phyloP scores from a whole-genome alignment of 257 asterid genomes.

The Nicotiana obtusifolia region DNA sequence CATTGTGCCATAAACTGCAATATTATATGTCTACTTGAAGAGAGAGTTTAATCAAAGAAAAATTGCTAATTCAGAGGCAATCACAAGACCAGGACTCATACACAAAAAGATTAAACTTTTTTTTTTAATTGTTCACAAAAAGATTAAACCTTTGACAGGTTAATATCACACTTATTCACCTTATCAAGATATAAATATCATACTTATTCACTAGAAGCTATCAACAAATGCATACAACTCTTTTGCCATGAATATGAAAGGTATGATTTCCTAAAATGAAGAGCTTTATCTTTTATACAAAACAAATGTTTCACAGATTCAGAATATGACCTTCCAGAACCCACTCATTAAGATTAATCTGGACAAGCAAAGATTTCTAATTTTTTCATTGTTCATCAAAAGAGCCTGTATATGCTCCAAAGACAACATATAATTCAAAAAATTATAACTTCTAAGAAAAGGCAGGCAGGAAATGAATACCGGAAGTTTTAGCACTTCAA shows the following conservation, averaged over 20 bases:
- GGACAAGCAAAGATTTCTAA: not conserved
- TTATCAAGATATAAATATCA: not conserved
- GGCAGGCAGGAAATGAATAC: constrained; percentile 35
- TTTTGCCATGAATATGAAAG: not conserved
- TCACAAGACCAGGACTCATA: not conserved
- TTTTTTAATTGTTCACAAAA: not conserved
- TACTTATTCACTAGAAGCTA: not conserved
- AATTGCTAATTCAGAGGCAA: not conserved
- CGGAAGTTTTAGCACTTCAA: constrained; percentile 54
- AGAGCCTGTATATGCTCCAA: not conserved
- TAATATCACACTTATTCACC: not conserved
- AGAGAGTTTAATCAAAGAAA: not conserved
- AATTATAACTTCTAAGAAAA: not conserved
- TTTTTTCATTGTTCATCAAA: not conserved
- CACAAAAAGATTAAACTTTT: not conserved
- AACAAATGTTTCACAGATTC: not conserved
- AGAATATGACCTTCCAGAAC: not conserved
- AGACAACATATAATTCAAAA: not conserved
- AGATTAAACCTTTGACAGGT: not conserved
- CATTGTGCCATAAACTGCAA: not conserved
- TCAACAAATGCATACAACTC: not conserved
- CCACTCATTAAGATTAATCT: not conserved
- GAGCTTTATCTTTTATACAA: not conserved
- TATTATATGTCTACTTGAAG: not conserved
- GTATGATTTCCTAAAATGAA: not conserved